Evolutionary conservation across 192 early-diverging fungal species (phyloP), one percentile per base, ranked within the genome.

Genomic region (Dissophora ornata): DNA sequence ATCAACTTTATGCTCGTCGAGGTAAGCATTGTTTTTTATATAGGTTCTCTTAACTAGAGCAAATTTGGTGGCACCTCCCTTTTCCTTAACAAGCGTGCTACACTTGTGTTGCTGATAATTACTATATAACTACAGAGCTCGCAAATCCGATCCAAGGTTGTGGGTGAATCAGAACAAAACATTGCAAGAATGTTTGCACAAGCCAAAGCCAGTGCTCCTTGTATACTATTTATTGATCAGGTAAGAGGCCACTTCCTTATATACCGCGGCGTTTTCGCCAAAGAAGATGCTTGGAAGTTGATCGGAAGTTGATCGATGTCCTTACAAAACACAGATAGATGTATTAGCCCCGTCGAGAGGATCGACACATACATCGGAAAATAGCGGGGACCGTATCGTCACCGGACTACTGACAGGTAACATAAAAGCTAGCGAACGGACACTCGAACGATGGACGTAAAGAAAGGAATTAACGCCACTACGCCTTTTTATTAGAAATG

Each of bases 221-320:
- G 95, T 57, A 90, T 97, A 10, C 71, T 98, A 15, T 89, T 98
- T 34, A 93, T 98, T 64, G 97, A 98, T 79, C 93, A 98, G 80
- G 88, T 92, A 82, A 34, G 33, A 15, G 6, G 18, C 16, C 16
- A n/a, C 16, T 34, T 11, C 34, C 15, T 25, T 24, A 22, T 33
- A 16, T 19, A 22, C n/a, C n/a, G n/a, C n/a, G n/a, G n/a, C n/a
- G n/a, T n/a, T n/a, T n/a, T n/a, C n/a, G n/a, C n/a, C n/a, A n/a
- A n/a, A n/a, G n/a, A n/a, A n/a, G n/a, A n/a, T n/a, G n/a, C n/a
- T n/a, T n/a, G n/a, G n/a, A n/a, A n/a, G n/a, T n/a, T n/a, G n/a
- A n/a, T n/a, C n/a, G n/a, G n/a, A n/a, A n/a, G n/a, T n/a, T n/a
- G n/a, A n/a, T n/a, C n/a, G n/a, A 24, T 42, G 0, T 54, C 6